A percentile compares a stretch with the other conserved stretches of the same genome.
phyloP scores from a whole-genome alignment of 257 asterid genomes.

The Linaria vulgaris region DNA sequence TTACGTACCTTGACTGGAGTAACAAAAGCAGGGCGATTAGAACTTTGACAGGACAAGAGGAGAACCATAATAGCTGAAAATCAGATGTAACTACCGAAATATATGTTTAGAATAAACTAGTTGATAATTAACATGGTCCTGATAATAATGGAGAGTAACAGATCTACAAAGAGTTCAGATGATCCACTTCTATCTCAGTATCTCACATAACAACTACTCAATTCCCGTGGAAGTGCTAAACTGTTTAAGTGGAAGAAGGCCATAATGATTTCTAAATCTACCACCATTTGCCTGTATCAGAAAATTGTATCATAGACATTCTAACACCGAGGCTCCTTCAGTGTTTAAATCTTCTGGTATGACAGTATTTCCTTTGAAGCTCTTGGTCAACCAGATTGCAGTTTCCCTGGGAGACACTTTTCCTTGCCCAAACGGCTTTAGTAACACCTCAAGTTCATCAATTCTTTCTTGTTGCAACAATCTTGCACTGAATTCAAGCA shows the following conservation, averaged over 20 bases:
- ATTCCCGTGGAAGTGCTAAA: slow-evolving; percentile 25
- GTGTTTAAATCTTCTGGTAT: slow-evolving; percentile 43
- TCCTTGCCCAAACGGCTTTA: slow-evolving; percentile 84
- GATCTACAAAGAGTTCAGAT: slow-evolving; percentile 32
- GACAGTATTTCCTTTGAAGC: slow-evolving; percentile 68
- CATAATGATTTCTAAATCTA: slow-evolving; percentile 32
- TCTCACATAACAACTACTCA: slow-evolving; percentile 31
- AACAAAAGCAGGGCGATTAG: not conserved
- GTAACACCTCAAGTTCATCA: slow-evolving; percentile 78
- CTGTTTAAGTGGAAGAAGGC: slow-evolving; percentile 27
- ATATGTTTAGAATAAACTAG: slow-evolving; percentile 6
- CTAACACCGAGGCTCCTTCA: slow-evolving; percentile 22
- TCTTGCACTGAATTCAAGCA: slow-evolving; percentile 89
- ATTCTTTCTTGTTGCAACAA: slow-evolving; percentile 70
- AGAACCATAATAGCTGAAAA: slow-evolving; percentile 24
- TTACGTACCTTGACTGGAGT: slow-evolving; percentile 20
- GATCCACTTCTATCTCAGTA: slow-evolving; percentile 27
- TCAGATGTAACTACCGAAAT: slow-evolving; percentile 14
- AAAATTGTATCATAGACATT: slow-evolving; percentile 20
- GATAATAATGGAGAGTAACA: slow-evolving; percentile 27
- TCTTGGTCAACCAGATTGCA: slow-evolving; percentile 88
- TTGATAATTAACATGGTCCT: slow-evolving; percentile 23
- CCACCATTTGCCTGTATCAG: slow-evolving; percentile 32
- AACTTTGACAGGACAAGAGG: slow-evolving; percentile 21
- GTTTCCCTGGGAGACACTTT: slow-evolving; percentile 95